These are phyloP conservation scores for Penicillium janthinellum DNA, from an alignment of 2,329 filamentous ascomycete genomes.

Conservation along the genomic window DNA sequence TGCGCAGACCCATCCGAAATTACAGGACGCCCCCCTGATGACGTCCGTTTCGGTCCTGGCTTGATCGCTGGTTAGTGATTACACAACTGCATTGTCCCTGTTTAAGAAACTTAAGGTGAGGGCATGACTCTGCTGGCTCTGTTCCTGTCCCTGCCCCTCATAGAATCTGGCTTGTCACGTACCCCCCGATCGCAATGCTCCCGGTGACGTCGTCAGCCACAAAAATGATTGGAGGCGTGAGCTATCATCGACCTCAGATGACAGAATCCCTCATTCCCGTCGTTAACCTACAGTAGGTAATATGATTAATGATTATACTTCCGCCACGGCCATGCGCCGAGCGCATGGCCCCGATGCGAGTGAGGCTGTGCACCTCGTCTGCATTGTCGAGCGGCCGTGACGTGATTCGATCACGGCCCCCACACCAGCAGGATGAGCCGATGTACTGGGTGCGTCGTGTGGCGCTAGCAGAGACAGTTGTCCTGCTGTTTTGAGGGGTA, in stretches of 20 bases:
- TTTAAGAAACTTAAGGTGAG: not conserved
- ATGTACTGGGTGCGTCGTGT: conserved; percentile 26
- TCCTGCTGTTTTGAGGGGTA: not conserved
- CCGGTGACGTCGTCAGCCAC: conserved; percentile 17
- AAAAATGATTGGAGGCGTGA: not conserved
- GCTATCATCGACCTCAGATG: not conserved
- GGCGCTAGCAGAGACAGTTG: conserved; percentile 21
- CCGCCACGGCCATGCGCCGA: conserved; percentile 12
- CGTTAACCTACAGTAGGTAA: conserved; percentile 8
- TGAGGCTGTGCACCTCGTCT: conserved; percentile 36
- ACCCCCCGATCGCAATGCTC: not conserved
- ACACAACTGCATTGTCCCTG: not conserved
- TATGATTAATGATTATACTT: conserved; percentile 1
- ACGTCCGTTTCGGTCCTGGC: conserved; percentile 11
- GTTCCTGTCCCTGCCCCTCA: not conserved
- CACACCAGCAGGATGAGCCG: conserved; percentile 25
- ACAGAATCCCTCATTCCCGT: not conserved
- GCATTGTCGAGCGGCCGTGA: conserved; percentile 3
- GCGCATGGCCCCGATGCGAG: conserved; percentile 8
- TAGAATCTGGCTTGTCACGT: not conserved
- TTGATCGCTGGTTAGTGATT: not conserved
- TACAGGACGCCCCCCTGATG: conserved; percentile 18
- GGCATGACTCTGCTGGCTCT: not conserved
- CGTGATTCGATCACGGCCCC: conserved; percentile 30
- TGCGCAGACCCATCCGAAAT: conserved; percentile 13